Evolutionary conservation across 176 grass and related monocot genomes (phyloP).

Genomic region (Musa beccarii): DNA sequence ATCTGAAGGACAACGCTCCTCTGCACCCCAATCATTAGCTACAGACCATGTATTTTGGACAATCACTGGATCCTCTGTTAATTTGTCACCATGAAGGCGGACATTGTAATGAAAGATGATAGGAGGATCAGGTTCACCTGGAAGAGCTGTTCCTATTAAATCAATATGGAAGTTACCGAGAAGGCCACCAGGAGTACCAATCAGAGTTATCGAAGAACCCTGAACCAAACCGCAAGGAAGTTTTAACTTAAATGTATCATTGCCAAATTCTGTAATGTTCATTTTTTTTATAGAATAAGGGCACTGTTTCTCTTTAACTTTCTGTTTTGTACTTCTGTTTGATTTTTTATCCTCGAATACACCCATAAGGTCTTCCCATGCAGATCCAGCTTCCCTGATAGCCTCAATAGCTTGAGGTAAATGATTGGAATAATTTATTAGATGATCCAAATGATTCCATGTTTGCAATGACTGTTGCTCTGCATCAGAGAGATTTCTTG

Average conservation of each 20-base stretch:
- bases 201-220: conserved; percentile 81
- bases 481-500: conserved; percentile 57
- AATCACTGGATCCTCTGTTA: conserved; percentile 95
- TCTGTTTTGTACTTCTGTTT: conserved; percentile 39
- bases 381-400: conserved; percentile 76
- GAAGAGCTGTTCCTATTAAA: conserved; percentile 58
- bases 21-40: conserved; percentile 79
- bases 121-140: conserved; percentile 85
- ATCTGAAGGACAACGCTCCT: conserved; percentile 70
- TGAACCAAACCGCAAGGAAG: conserved; percentile 90
- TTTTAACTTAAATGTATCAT: conserved; percentile 58
- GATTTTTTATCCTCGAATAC: conserved; percentile 46
- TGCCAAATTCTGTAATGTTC: conserved; percentile 55
- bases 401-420: conserved; percentile 81
- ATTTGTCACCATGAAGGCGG: conserved; percentile 90
- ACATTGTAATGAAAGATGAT: conserved; percentile 94
- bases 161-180: conserved; percentile 81
- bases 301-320: conserved; percentile 82
- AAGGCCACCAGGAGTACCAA: conserved; percentile 81
- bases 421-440: conserved; percentile 39
- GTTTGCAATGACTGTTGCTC: conserved; percentile 47
- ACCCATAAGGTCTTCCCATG: conserved; percentile 72
- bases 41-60: conserved; percentile 94
- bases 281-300: conserved; percentile 95
- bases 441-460: conserved; percentile 74